Evolutionary conservation across 2,329 filamentous ascomycete species (phyloP).

Genomic region (Aspergillus flavus): DNA sequence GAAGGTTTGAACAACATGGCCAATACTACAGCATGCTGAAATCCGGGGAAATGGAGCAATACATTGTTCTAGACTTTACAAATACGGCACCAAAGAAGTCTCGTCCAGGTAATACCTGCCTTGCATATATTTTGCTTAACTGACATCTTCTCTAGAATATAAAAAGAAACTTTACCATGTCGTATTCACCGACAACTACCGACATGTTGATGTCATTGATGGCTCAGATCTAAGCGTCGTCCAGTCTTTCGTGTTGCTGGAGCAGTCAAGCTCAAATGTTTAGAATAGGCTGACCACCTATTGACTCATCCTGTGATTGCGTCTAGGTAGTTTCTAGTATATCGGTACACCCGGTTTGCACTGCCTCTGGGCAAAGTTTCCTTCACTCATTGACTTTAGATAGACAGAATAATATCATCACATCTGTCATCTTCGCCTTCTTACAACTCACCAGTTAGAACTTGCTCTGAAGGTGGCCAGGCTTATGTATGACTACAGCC

Average conservation of each 20-base stretch:
- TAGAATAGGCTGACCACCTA: neutral
- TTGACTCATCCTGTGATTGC: neutral
- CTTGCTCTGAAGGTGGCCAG: too few relatives aligned
- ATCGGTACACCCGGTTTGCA: neutral
- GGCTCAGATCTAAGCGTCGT: constrained; percentile 5
- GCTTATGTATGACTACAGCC: too few relatives aligned
- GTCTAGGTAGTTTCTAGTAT: neutral
- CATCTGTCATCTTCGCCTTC: neutral
- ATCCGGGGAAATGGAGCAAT: constrained; percentile 12
- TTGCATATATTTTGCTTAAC: constrained; percentile 5
- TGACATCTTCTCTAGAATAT: constrained; percentile 14
- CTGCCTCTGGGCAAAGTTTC: neutral
- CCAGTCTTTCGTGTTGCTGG: neutral
- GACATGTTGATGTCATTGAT: constrained; percentile 10
- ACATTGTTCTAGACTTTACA: constrained; percentile 16
- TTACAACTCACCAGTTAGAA: too few relatives aligned
- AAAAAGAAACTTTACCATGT: constrained; percentile 11
- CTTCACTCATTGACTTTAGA: neutral
- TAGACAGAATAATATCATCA: neutral
- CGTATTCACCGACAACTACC: constrained; percentile 13
- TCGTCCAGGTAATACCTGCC: constrained; percentile 10
- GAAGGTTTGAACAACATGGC: constrained; percentile 11
- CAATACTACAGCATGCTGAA: constrained; percentile 13
- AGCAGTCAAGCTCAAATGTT: neutral
- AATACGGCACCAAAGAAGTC: constrained; percentile 5